These are phyloP conservation scores for Balakata baccata DNA, from an alignment of 345 rosid genomes.

Conservation along the genomic window DNA sequence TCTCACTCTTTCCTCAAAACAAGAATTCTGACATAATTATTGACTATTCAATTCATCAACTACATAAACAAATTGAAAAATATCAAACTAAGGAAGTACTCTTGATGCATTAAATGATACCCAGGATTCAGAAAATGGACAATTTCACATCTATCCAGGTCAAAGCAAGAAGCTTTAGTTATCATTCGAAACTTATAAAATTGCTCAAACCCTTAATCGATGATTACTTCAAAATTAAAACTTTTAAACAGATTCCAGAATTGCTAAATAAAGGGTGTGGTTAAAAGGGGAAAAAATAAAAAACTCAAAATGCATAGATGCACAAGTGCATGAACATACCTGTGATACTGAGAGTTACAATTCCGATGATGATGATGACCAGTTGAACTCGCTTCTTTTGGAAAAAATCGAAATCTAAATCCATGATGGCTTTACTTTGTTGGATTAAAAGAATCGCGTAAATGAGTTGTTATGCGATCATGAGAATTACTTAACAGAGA, in stretches of 20 bases:
- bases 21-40: not conserved
- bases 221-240: not conserved
- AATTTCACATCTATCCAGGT: not conserved
- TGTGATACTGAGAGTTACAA: slow-evolving; percentile 62
- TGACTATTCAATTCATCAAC: not conserved
- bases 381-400: slow-evolving; percentile 46
- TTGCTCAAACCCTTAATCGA: not conserved
- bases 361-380: slow-evolving; percentile 46
- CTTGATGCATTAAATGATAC: not conserved
- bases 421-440: not conserved
- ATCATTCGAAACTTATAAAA: not conserved
- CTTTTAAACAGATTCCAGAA: not conserved
- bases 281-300: not conserved
- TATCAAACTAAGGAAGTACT: not conserved
- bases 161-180: not conserved
- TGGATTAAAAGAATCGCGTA: not conserved
- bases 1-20: not conserved
- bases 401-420: slow-evolving; percentile 35
- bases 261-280: not conserved
- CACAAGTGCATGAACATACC: slow-evolving; percentile 30
- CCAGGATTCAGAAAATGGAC: not conserved
- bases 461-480: not conserved
- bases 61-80: not conserved
- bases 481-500: not conserved
- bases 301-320: not conserved